Conservation (phyloP, 1,139 yeast species). For the Lodderomyces jiufengensis region DNA sequence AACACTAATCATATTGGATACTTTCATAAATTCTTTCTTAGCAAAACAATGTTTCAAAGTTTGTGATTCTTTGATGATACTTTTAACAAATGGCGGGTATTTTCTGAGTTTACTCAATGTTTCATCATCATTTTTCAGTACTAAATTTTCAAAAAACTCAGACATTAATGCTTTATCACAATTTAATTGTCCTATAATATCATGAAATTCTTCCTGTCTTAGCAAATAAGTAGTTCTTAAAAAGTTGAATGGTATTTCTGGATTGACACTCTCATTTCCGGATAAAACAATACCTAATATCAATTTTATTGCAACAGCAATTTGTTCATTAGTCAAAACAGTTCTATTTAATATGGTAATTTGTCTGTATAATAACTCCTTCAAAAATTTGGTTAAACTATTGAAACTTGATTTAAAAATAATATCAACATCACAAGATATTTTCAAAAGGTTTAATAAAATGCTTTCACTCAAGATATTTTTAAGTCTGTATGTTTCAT, state of each 20-base stretch:
- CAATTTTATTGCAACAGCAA: constrained; percentile 30
- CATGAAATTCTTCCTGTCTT: constrained; percentile 24
- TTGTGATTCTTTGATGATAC: constrained; percentile 25
- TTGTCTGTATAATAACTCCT: constrained; percentile 43
- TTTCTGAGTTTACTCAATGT: constrained; percentile 26
- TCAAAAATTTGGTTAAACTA: constrained; percentile 23
- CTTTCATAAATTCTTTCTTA: constrained; percentile 23
- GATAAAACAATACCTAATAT: constrained; percentile 30
- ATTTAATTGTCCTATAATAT: constrained; percentile 17
- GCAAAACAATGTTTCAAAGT: constrained; percentile 18
- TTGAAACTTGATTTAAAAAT: constrained; percentile 7
- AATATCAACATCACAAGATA: constrained; percentile 14
- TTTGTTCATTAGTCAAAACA: constrained; percentile 26
- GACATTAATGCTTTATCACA: constrained; percentile 19
- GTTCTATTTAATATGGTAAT: constrained; percentile 34
- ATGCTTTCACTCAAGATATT: constrained; percentile 29
- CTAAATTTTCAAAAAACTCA: constrained; percentile 32
- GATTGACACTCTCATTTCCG: constrained; percentile 14
- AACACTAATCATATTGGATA: constrained; percentile 33
- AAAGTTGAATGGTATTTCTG: constrained; percentile 34
- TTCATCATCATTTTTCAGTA: constrained; percentile 39
- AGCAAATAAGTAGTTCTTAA: constrained; percentile 35
- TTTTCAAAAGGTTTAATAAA: constrained; percentile 23
- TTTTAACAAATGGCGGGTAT: constrained; percentile 28
- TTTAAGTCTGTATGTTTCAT: constrained; percentile 19